Evolutionary conservation across 495 filamentous ascomycete genomes (phyloP).

Genomic region (Aspergillus panamensis): DNA sequence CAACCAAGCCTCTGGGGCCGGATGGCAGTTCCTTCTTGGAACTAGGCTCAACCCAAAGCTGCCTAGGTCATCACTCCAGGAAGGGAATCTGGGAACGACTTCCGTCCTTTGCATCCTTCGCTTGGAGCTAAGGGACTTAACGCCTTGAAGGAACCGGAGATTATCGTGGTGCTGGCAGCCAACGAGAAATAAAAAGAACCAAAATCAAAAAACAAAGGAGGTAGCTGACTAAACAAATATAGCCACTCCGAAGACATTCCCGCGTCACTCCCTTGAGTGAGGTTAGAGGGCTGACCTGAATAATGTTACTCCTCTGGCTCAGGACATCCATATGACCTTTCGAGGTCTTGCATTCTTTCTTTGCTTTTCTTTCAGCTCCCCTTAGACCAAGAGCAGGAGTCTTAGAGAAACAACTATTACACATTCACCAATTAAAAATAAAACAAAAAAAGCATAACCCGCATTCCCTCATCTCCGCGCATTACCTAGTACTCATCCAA

Average conservation of each 20-base stretch:
- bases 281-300: not conserved
- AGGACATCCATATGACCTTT: constrained; percentile 12
- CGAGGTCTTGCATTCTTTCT: not conserved
- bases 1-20: constrained; percentile 25
- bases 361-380: constrained; percentile 1
- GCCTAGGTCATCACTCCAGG: constrained; percentile 17
- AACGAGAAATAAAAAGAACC: constrained; percentile 17
- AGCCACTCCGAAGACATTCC: not conserved
- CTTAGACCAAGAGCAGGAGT: not conserved
- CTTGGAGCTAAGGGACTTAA: constrained; percentile 25
- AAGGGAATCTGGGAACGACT: constrained; percentile 25
- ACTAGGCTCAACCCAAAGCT: constrained; percentile 11
- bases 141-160: constrained; percentile 24
- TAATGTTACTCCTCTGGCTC: constrained; percentile 9
- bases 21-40: constrained; percentile 20
- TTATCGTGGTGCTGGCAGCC: constrained; percentile 25
- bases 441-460: too few species aligned
- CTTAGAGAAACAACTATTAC: constrained; percentile 3
- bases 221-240: constrained; percentile 10
- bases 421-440: not conserved
- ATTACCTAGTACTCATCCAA: too few species aligned
- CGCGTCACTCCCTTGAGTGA: not conserved
- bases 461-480: too few species aligned
- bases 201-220: constrained; percentile 13
- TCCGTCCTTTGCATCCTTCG: constrained; percentile 18